These are phyloP conservation scores for Calvatia gigantea DNA, from an alignment of 768 basidiomycete genomes.

Conservation along the genomic window DNA sequence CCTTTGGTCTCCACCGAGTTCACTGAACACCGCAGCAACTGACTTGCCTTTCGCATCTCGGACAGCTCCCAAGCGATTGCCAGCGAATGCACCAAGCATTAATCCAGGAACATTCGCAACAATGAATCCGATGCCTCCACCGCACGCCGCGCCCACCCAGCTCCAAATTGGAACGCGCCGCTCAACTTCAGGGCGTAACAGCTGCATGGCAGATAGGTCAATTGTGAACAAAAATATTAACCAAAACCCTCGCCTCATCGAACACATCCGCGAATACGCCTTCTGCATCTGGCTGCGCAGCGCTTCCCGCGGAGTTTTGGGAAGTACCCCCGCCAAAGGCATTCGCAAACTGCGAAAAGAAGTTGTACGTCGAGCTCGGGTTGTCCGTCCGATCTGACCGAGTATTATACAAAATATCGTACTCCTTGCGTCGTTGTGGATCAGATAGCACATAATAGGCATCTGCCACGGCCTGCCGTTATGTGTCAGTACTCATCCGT, in stretches of 20 bases:
- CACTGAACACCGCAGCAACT: conserved; percentile 82
- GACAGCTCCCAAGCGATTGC: conserved; percentile 87
- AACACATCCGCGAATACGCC: conserved; percentile 87
- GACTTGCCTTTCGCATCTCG: conserved; percentile 94
- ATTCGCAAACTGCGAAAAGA: conserved; percentile 73
- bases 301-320: conserved; percentile 23
- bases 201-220: conserved; percentile 30
- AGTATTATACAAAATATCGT: conserved; percentile 63
- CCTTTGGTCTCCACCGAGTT: conserved; percentile 74
- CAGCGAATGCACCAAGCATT: conserved; percentile 82
- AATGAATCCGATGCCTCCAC: conserved; percentile 62
- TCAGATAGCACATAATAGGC: conserved; percentile 94
- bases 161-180: conserved; percentile 70
- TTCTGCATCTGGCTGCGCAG: conserved; percentile 68
- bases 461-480: conserved; percentile 77
- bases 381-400: conserved; percentile 55
- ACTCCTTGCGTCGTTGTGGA: conserved; percentile 64
- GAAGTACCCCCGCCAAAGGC: conserved; percentile 56
- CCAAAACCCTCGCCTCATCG: conserved; percentile 62
- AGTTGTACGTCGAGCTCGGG: conserved; percentile 64
- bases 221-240: background rate
- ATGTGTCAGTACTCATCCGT: background rate
- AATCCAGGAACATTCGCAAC: conserved; percentile 82
- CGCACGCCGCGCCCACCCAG: conserved; percentile 69
- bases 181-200: conserved; percentile 80